Conservation (phyloP, 495 filamentous ascomycete species). For the Parathielavia appendiculata region DNA sequence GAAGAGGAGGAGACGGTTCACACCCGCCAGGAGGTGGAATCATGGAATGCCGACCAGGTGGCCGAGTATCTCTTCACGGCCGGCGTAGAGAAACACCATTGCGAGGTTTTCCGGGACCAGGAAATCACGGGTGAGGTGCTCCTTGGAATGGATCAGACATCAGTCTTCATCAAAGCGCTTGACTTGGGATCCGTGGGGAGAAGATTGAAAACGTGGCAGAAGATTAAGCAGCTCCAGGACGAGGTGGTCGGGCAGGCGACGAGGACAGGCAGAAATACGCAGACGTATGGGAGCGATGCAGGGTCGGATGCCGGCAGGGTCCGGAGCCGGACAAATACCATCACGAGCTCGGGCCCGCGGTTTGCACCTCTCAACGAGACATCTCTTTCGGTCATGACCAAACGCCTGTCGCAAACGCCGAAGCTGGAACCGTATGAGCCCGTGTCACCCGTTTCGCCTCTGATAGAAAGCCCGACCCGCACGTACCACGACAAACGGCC, state of each 20-base stretch:
- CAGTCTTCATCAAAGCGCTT: conserved; percentile 89
- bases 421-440: conserved; percentile 37
- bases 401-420: conserved; percentile 42
- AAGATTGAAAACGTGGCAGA: conserved; percentile 91
- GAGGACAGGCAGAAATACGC: conserved; percentile 42
- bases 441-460: conserved; percentile 41
- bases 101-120: conserved; percentile 90
- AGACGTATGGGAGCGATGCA: conserved; percentile 50
- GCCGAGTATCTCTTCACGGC: conserved; percentile 76
- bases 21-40: conserved; percentile 59
- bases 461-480: conserved; percentile 53
- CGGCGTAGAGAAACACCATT: conserved; percentile 78
- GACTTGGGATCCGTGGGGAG: conserved; percentile 87
- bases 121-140: conserved; percentile 93
- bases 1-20: conserved; percentile 56
- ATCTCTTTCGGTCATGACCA: conserved; percentile 38
- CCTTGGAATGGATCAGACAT: conserved; percentile 89
- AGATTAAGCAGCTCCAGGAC: conserved; percentile 82
- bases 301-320: conserved; percentile 46
- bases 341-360: conserved; percentile 75
- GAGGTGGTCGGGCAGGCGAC: conserved; percentile 53
- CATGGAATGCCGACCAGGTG: conserved; percentile 73
- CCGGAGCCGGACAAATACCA: conserved; percentile 51
- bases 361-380: conserved; percentile 40
- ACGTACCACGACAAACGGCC: conserved; percentile 48